Base-by-base conservation (phyloP, 2,329 filamentous ascomycete genomes). In the Aspergillus sp. region DNA sequence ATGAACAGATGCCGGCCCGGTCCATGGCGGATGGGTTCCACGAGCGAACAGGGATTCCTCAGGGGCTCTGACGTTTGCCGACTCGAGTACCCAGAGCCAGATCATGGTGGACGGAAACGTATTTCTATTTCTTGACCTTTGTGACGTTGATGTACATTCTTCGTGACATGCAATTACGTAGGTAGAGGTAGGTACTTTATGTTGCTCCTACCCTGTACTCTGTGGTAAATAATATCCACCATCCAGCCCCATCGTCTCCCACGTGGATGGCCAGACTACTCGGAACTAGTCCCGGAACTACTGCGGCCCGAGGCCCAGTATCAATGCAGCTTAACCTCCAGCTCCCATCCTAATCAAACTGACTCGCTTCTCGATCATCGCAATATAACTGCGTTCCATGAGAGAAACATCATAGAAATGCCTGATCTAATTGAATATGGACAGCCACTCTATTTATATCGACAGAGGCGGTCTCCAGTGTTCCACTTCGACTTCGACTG, bases 11-110 rank as follows among this genome's bases (percentile, higher is more conserved):
- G 52, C 47, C 55, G 55, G 55, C 42, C 55, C 55, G 55, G 52
- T 52, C 55, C 55, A 57, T 57, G 47, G 55, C 52, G 53, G 49
- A 42, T 47, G 49, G 20, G 47, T 54, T 50, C 52, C 52, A 50
- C 52, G 52, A 47, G 47, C 52, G 31, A 47, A 54, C 52, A 47
- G n/a, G 47, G 42, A 50, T 53, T 17, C 25, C 19, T 38, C 46
- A 38, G 34, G 34, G 34, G 34, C 7, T 38, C 11, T n/a, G 14
- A 17, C 34, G 6, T 17, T 9, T n/a, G 13, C 13, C 23, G 9
- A 25, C n/a, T 25, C 7, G 25, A 29, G 7, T 29, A 29, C 25
- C n/a, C n/a, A n/a, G n/a, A n/a, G n/a, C n/a, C n/a, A n/a, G n/a
- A n/a, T n/a, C n/a, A n/a, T n/a, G n/a, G n/a, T n/a, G n/a, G n/a